Base-by-base conservation (phyloP, 2,329 filamentous ascomycete species). In the Hansfordia pulvinata region DNA sequence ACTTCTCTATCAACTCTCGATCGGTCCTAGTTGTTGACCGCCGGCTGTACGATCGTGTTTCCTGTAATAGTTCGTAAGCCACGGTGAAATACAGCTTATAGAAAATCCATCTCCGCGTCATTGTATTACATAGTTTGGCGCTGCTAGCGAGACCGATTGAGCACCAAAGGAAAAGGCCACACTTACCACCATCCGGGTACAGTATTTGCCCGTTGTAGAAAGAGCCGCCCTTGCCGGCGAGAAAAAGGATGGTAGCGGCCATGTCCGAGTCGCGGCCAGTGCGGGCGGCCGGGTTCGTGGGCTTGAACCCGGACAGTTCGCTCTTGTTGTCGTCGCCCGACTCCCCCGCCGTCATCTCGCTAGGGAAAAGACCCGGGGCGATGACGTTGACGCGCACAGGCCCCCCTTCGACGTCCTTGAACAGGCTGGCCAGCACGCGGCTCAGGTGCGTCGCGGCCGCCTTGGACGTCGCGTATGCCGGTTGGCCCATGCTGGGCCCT, bases 341-440 rank as follows among this genome's bases (percentile, higher is more conserved):
- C 8, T 43, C 36, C 1, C 57, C 54, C 7, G 55, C 51, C 6
- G 62, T 66, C 59, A 65, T 64, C 51, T 64, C 45, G 17, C 40
- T 39, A 8, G 40, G 38, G 29, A 44, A 44, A 4, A 70, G 47
- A 8, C 64, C 64, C 0, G 66, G 67, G 0, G 64, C 62, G 32
- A 74, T 69, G 23, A 50, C 56, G 46, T 74, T 73, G 31, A 73
- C 58, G 9, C 67, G 51, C 22, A 74, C n/a, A n/a, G n/a, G n/a
- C n/a, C n/a, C n/a, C n/a, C n/a, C 58, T 39, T 64, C 62, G 25
- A 66, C 54, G 25, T 59, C 53, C 27, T 44, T 45, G 35, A 60
- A 60, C 0, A 50, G 54, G 1, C 54, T 57, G 4, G 56, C 58
- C 21, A 62, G 42, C 51, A 60, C 62, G 10, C 58, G 46, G 15